Evolutionary conservation across 2,329 filamentous ascomycete genomes (phyloP).

Genomic region (Orbilia ellipsospora): DNA sequence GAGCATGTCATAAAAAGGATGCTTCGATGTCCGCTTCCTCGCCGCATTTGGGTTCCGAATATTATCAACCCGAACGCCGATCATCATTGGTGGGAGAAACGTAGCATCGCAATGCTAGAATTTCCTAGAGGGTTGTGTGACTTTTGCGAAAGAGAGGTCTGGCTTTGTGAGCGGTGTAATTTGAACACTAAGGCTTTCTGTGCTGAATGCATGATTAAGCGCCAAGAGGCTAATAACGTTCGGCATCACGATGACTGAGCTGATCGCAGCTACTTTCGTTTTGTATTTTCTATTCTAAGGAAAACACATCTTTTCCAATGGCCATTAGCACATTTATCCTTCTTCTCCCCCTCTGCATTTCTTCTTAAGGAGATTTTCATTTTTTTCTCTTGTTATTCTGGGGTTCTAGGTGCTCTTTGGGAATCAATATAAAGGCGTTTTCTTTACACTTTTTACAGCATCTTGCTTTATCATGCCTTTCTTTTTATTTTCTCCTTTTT

Average conservation of each 20-base stretch:
- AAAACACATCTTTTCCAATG: not conserved
- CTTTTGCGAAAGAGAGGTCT: constrained; percentile 44
- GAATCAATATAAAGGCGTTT: no score
- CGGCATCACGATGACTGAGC: constrained; percentile 10
- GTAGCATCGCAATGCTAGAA: constrained; percentile 36
- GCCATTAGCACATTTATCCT: no score
- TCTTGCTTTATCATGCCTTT: no score
- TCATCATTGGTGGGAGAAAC: constrained; percentile 42
- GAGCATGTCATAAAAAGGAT: constrained; percentile 45
- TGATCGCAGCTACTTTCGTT: not conserved
- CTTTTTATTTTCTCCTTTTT: no score
- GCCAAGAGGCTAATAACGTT: constrained; percentile 23
- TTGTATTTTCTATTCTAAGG: not conserved
- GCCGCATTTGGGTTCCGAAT: constrained; percentile 29
- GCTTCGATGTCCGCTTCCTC: constrained; percentile 45
- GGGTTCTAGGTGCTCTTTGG: no score
- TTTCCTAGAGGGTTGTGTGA: constrained; percentile 38
- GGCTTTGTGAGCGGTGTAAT: constrained; percentile 46
- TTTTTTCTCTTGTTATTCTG: not conserved
- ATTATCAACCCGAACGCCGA: constrained; percentile 19
- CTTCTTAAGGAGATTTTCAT: not conserved
- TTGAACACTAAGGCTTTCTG: constrained; percentile 47
- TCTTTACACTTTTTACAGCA: no score
- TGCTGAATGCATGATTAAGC: constrained; percentile 41
- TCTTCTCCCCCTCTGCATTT: no score